Evolutionary conservation across 1,284 basidiomycete genomes (phyloP), one percentile per base, ranked within the genome.

Genomic region (Apiotrichum sp.): DNA sequence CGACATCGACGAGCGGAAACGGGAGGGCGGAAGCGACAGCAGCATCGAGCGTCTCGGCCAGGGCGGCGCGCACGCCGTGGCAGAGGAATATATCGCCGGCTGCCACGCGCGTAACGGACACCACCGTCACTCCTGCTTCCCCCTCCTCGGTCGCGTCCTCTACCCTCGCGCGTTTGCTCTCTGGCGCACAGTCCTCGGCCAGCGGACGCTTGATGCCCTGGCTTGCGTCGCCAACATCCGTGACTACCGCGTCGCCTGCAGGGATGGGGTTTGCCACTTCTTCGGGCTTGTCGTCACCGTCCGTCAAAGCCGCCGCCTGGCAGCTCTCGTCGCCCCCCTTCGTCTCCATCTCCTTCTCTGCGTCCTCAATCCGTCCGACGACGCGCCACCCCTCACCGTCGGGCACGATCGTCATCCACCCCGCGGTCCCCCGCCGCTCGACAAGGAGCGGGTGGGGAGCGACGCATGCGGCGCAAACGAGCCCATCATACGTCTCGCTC

Each of bases 321-420:
- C 22, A 22, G 22, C 22, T 22, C 11, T 36, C 44, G 3, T 47
- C 32, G 6, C 34, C 36, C 13, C 8, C 36, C 7, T 7, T 8
- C 36, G 7, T 38, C 36, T 38, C 36, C 36, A 7, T 13, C 36
- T 38, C 36, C 40, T 8, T 14, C 10, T 8, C 38, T 36, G 7
- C 34, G 34, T 35, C 46, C 34, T 38, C 47, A 3, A 48, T 13
- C 35, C 34, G 41, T 0, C 71, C 71, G 10, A 66, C 32, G 0
- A 72, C 69, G 8, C 32, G 33, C 60, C 57, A 71, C 1, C 61
- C 63, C 10, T 48, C 57, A 7, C 45, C 42, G 1, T n/a, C 44
- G 4, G 73, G 71, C 43, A 68, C 68, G 35, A 77, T 65, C 35
- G 69, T 63, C 70, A 73, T 70, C 70, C 70, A 75, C 7, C 75